Evolutionary conservation across 495 filamentous ascomycete species (phyloP).

Genomic region (Amorphotheca resinae): DNA sequence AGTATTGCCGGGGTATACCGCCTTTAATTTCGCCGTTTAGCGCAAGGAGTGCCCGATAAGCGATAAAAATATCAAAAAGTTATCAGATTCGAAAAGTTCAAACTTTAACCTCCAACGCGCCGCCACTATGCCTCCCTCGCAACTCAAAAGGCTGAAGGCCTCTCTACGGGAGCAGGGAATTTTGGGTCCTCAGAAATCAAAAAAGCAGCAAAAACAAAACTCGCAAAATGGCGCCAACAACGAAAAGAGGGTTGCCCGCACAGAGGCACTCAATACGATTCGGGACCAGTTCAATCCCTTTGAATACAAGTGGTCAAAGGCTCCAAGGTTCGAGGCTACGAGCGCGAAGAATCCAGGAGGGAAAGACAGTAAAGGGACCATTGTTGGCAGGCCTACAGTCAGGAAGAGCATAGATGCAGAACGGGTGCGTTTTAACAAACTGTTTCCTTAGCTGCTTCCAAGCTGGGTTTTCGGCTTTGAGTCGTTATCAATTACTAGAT

Average conservation of each 20-base stretch:
- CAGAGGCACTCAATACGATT: slow-evolving; percentile 65
- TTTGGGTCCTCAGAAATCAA: slow-evolving; percentile 77
- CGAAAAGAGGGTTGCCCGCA: slow-evolving; percentile 55
- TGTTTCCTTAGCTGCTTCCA: background rate
- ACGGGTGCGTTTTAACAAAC: slow-evolving; percentile 40
- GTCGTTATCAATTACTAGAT: too few relatives aligned
- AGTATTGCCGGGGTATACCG: slow-evolving; percentile 3
- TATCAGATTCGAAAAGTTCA: slow-evolving; percentile 20
- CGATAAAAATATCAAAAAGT: slow-evolving; percentile 9
- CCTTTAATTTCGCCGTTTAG: background rate
- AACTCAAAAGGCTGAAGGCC: slow-evolving; percentile 87
- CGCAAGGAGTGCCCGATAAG: slow-evolving; percentile 14
- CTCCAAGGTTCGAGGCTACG: slow-evolving; percentile 65
- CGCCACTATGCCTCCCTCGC: slow-evolving; percentile 71
- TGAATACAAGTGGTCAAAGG: slow-evolving; percentile 65
- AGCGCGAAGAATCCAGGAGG: slow-evolving; percentile 32
- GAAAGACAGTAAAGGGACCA: slow-evolving; percentile 35
- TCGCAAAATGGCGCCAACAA: slow-evolving; percentile 46
- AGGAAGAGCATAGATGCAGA: slow-evolving; percentile 82
- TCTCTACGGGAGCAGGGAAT: slow-evolving; percentile 81
- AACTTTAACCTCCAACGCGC: background rate
- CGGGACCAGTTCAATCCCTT: slow-evolving; percentile 96
- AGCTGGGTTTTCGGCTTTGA: too few relatives aligned
- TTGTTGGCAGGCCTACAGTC: slow-evolving; percentile 59
- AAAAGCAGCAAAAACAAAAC: slow-evolving; percentile 74